Base-by-base conservation (phyloP, 2,329 filamentous ascomycete genomes). In the Beauveria caledonica region DNA sequence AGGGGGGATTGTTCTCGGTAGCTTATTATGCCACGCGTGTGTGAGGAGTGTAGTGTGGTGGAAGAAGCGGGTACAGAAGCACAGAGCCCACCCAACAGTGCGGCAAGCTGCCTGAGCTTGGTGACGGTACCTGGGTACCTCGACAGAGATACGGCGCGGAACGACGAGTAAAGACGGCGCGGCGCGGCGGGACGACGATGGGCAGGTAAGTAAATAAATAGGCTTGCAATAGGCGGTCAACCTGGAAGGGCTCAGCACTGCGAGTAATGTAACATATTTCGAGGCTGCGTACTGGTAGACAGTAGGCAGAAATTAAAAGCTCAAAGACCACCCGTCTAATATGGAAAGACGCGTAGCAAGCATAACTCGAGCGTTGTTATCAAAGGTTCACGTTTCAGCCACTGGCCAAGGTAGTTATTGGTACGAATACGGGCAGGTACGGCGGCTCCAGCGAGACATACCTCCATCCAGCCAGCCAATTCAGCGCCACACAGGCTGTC, bases 31-130 rank as follows among this genome's bases (percentile, higher is more conserved):
- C 45, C 55, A 58, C 55, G 55, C 55, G 55, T 58, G 55, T 45
- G 36, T 33, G 55, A 57, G 27, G 27, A 56, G 42, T 27, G 44
- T 27, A 19, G n/a, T 52, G 56, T 59, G 56, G 48, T 45, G 19
- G 55, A 44, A 50, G 55, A 58, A 58, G 55, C 55, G 55, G 55
- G 55, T 58, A 58, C 55, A 46, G 23, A 45, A 46, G 45, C 50
- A 58, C 55, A 46, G 25, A 45, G 23, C 46, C 56, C 56, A 40
- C 56, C 46, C 23, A 59, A 59, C 46, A 51, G 44, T 52, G 56
- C 56, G 56, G 56, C 56, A 59, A 52, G 56, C 56, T 58, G 52
- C 40, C 42, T 44, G 54, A 50, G 42, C 40, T 45, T 45, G 51
- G 39, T 29, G 29, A 3, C n/a, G 29, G 51, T 45, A 45, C 33